Evolutionary conservation across 257 asterid genomes (phyloP), one percentile per base, ranked within the genome.

Genomic region (Thymus mandschuricus): DNA sequence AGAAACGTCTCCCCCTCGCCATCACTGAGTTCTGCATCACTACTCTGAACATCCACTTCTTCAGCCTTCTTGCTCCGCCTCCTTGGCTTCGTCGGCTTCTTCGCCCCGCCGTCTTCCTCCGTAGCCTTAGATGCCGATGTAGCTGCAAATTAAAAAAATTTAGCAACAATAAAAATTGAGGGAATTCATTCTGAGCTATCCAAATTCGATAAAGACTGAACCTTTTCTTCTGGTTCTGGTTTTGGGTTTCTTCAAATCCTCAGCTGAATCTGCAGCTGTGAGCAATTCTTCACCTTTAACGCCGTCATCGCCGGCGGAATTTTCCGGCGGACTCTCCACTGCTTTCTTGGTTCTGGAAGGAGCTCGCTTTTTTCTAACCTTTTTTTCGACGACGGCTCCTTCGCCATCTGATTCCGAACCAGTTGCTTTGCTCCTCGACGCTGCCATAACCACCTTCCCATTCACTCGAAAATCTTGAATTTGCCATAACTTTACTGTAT

Each of bases 221-320:
- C 96, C 96, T 88, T 89, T 94, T 83, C 63, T 87, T 64, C 81
- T 80, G 13, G 86, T 70, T 77, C 87, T 81, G 52, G 81, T 54
- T 67, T 76, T 69, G 61, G 82, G n/a, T 80, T 84, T 91, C 68
- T 58, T 86, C 54, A 80, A 3, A 60, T 13, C 73, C 73, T 82
- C 90, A 33, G 60, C 63, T 48, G 87, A 66, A 63, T 31, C 86
- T 35, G 81, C 78, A 79, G 75, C 58, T 33, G 80, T 56, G 38
- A 46, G 41, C 3, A 51, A 69, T 72, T 80, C 92, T 56, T 78
- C 95, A 73, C 75, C 87, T 54, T 70, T 64, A 72, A 69, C 81
- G 66, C 62, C 48, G 31, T 66, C 83, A 65, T 59, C 61, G 56
- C 51, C 80, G 30, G 65, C 78, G 51, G 88, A 75, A 72, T 29